phyloP scores from a whole-genome alignment of 2,329 filamentous ascomycete species.

The Macrophomina tecta region DNA sequence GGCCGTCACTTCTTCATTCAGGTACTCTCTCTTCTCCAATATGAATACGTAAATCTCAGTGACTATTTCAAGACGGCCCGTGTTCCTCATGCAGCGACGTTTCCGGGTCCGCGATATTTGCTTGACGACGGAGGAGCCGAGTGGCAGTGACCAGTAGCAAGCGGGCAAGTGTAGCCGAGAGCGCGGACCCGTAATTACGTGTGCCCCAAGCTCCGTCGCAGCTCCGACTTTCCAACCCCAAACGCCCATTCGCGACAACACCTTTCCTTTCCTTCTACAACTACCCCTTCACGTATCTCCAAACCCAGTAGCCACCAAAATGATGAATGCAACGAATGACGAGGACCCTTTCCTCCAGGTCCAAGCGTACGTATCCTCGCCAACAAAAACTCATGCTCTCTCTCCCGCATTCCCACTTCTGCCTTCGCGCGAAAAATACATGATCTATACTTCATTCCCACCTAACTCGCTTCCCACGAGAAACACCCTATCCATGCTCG shows the following conservation, averaged over 20 bases:
- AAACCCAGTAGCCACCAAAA: constrained; percentile 31
- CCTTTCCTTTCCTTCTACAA: background rate
- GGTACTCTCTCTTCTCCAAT: too few relatives aligned
- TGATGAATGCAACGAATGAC: constrained; percentile 46
- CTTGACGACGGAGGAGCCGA: background rate
- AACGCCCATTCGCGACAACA: constrained; percentile 11
- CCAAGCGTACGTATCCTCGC: constrained; percentile 47
- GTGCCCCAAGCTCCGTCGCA: constrained; percentile 21
- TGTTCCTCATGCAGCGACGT: background rate
- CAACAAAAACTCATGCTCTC: too few relatives aligned
- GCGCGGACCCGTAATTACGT: background rate
- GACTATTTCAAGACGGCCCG: too few relatives aligned
- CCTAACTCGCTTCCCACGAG: too few relatives aligned
- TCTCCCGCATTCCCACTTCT: background rate
- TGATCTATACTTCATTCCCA: too few relatives aligned
- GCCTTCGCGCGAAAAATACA: too few relatives aligned
- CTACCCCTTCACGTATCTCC: background rate
- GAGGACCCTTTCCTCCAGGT: constrained; percentile 59
- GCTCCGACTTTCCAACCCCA: constrained; percentile 2
- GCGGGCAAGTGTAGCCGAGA: constrained; percentile 8
- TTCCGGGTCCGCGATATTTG: background rate
- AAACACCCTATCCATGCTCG: too few relatives aligned
- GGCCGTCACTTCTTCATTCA: too few relatives aligned
- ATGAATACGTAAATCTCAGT: too few relatives aligned
- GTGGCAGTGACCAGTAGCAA: background rate